Conservation (phyloP, 2,329 filamentous ascomycete genomes). For the Diaporthe velutina region DNA sequence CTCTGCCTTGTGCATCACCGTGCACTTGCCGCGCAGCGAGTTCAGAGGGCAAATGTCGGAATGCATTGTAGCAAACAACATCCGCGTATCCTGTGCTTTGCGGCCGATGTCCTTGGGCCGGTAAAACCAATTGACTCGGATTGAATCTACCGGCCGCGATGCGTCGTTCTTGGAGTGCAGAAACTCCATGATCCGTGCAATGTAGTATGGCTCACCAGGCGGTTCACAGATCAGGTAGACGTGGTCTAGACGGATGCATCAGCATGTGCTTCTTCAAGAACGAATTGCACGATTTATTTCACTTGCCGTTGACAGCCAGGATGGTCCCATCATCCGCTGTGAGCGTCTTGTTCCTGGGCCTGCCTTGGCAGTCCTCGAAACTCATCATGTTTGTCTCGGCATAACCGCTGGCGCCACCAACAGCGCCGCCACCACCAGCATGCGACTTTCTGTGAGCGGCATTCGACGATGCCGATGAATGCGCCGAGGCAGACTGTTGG, state of each 20-base stretch:
- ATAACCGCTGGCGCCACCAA: constrained; percentile 50
- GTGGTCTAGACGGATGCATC: constrained; percentile 64
- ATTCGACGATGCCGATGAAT: constrained; percentile 44
- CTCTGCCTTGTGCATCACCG: constrained; percentile 89
- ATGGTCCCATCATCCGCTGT: constrained; percentile 91
- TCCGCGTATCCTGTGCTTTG: constrained; percentile 89
- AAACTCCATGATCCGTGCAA: constrained; percentile 99
- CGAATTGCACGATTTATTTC: constrained; percentile 4
- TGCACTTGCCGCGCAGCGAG: constrained; percentile 92
- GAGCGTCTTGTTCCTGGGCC: constrained; percentile 81
- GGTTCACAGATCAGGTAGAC: constrained; percentile 98
- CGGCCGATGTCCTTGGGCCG: constrained; percentile 95
- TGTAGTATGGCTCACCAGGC: constrained; percentile 96
- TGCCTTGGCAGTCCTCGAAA: constrained; percentile 79
- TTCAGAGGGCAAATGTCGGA: constrained; percentile 95
- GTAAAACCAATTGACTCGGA: constrained; percentile 99
- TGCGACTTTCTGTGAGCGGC: constrained; percentile 44
- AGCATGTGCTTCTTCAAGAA: constrained; percentile 20
- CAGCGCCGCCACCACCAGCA: constrained; percentile 40
- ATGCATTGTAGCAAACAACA: constrained; percentile 98
- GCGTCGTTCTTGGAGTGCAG: constrained; percentile 83
- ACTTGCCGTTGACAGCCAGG: constrained; percentile 86
- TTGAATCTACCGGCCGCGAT: constrained; percentile 81
- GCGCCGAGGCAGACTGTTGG: constrained; percentile 10
- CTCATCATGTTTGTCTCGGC: constrained; percentile 88